phyloP scores from a whole-genome alignment of 495 filamentous ascomycete species.

The Penicillium chermesinum region DNA sequence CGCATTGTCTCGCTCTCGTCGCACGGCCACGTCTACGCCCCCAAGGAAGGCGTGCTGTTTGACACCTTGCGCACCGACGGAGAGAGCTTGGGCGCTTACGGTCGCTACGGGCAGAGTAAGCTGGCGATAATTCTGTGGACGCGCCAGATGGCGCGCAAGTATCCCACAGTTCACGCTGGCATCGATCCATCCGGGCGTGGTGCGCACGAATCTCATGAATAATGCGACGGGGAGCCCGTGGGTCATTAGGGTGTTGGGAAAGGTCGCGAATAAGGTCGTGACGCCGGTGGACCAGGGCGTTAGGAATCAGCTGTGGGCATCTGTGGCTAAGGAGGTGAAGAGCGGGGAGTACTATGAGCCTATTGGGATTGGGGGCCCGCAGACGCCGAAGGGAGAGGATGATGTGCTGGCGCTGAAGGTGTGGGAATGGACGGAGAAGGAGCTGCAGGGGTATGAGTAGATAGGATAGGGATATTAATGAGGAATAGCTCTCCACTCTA shows the following conservation, averaged over 20 bases:
- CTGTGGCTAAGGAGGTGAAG: slow-evolving; percentile 21
- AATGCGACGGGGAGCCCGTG: not conserved
- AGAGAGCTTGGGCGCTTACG: slow-evolving; percentile 13
- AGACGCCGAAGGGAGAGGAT: slow-evolving; percentile 18
- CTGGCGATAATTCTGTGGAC: slow-evolving; percentile 44
- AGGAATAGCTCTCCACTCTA: too few species aligned
- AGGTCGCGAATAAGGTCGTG: not conserved
- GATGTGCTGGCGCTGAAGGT: slow-evolving; percentile 37
- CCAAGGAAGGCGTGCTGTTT: slow-evolving; percentile 49
- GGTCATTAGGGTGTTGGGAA: not conserved
- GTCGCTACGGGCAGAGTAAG: slow-evolving; percentile 42
- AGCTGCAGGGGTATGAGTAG: slow-evolving; percentile 6
- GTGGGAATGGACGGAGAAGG: slow-evolving; percentile 46
- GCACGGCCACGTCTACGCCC: slow-evolving; percentile 26
- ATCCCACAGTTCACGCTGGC: slow-evolving; percentile 33
- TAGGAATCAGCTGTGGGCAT: slow-evolving; percentile 48
- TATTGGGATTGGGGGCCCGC: slow-evolving; percentile 28
- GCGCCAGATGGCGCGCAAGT: slow-evolving; percentile 31
- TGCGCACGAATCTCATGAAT: slow-evolving; percentile 1
- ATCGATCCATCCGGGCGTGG: slow-evolving; percentile 27
- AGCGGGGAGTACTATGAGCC: slow-evolving; percentile 45
- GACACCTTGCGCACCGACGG: not conserved
- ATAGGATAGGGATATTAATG: not conserved
- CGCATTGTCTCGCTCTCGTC: slow-evolving; percentile 36
- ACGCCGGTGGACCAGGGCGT: slow-evolving; percentile 24